Evolutionary conservation across 768 basidiomycete genomes (phyloP).

Genomic region (Cyclocybe aegerita): DNA sequence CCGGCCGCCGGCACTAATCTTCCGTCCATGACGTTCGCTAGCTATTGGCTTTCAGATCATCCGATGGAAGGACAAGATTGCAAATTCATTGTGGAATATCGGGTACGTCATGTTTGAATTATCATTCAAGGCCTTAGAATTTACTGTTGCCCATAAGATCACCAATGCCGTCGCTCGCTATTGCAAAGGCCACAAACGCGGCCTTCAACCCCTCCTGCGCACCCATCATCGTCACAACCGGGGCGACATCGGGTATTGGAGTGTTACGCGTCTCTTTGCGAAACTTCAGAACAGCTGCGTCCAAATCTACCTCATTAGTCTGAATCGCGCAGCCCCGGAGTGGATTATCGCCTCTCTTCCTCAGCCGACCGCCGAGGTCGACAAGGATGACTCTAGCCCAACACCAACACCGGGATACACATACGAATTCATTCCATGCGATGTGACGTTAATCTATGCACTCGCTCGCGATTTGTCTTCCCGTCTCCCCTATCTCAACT

Average conservation of each 20-base stretch:
- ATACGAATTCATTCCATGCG: conserved; percentile 40
- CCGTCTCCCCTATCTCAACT: conserved; percentile 38
- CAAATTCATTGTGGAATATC: too few relatives aligned
- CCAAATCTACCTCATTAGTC: conserved; percentile 42
- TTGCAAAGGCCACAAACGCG: conserved; percentile 21
- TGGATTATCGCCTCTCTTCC: conserved; percentile 30
- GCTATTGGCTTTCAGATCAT: too few relatives aligned
- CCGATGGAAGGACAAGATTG: too few relatives aligned
- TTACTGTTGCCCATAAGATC: too few relatives aligned
- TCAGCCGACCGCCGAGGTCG: too few relatives aligned
- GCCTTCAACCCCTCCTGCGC: conserved; percentile 19
- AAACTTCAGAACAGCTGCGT: conserved; percentile 36
- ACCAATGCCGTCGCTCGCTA: not conserved
- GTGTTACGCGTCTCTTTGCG: conserved; percentile 35
- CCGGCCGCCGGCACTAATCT: too few relatives aligned
- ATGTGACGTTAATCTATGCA: conserved; percentile 33
- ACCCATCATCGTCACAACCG: conserved; percentile 26
- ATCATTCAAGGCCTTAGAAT: too few relatives aligned
- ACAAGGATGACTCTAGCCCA: too few relatives aligned
- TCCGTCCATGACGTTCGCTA: too few relatives aligned
- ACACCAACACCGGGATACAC: conserved; percentile 7
- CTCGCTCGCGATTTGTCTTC: conserved; percentile 26
- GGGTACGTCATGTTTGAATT: too few relatives aligned
- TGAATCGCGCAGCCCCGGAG: conserved; percentile 37
- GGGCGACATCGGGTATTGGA: conserved; percentile 31